Percentiles rank a stretch among this genome's conserved stretches.
Evolutionary conservation across 306 rosid genomes (phyloP).

Genomic region (Fragaria nilgerrensis): DNA sequence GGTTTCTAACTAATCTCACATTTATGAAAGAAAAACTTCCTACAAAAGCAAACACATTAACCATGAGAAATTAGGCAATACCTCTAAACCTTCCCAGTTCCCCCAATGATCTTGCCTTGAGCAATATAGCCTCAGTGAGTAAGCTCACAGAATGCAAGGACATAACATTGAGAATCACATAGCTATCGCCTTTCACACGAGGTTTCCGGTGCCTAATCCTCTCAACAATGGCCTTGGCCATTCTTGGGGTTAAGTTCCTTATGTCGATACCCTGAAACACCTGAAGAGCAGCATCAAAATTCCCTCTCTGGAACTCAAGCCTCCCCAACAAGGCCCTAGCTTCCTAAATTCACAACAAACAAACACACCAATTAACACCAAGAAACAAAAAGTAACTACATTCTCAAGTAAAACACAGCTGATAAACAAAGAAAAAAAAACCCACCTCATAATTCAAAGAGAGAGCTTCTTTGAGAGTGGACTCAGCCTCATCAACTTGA

Average conservation of each 20-base stretch:
- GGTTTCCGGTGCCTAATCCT: constrained; percentile 54
- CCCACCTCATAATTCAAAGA: constrained; percentile 89
- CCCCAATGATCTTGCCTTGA: constrained; percentile 82
- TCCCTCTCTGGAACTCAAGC: constrained; percentile 93
- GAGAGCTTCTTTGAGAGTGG: constrained; percentile 85
- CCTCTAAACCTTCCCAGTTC: constrained; percentile 66
- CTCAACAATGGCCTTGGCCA: constrained; percentile 67
- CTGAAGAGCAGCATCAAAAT: constrained; percentile 79
- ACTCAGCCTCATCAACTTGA: constrained; percentile 92
- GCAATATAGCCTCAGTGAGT: constrained; percentile 85
- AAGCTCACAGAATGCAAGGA: constrained; percentile 95
- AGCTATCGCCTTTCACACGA: constrained; percentile 45
- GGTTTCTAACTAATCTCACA: neutral
- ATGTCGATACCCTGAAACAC: constrained; percentile 91
- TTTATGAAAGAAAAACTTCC: neutral
- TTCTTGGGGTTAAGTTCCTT: constrained; percentile 58
- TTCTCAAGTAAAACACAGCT: neutral
- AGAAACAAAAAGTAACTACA: neutral
- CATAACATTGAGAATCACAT: constrained; percentile 54
- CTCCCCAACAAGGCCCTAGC: constrained; percentile 95
- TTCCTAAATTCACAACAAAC: constrained; percentile 49
- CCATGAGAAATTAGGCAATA: constrained; percentile 18
- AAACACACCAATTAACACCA: constrained; percentile 4
- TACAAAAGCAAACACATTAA: neutral
- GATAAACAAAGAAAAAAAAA: neutral